Percentiles rank a stretch among this genome's conserved stretches.
phyloP scores from a whole-genome alignment of 495 filamentous ascomycete species.

The Daldinia vernicosa region DNA sequence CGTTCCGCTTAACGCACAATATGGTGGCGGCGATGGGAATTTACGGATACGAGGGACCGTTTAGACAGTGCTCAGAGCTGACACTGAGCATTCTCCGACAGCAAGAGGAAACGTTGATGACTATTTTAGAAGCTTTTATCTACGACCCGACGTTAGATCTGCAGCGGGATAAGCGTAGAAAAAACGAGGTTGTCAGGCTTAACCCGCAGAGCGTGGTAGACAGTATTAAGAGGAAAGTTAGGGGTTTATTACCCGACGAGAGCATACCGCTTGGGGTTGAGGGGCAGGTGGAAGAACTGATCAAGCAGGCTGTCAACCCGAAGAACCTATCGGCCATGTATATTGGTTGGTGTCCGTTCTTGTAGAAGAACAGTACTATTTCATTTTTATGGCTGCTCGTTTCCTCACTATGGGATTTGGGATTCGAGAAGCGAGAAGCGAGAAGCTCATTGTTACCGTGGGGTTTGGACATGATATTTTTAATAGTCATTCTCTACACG shows the following conservation, averaged over 20 bases:
- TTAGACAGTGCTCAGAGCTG: slow-evolving; percentile 88
- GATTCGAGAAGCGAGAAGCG: too few species aligned
- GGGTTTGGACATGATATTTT: not conserved
- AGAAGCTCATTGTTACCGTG: not conserved
- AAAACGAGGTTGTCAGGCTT: slow-evolving; percentile 73
- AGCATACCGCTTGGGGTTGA: slow-evolving; percentile 92
- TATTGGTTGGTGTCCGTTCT: slow-evolving; percentile 97
- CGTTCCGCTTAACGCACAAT: slow-evolving; percentile 98
- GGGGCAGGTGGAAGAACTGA: slow-evolving; percentile 92
- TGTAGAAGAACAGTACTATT: slow-evolving; percentile 56
- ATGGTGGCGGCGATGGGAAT: slow-evolving; percentile 97
- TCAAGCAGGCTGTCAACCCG: slow-evolving; percentile 81
- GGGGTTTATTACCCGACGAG: slow-evolving; percentile 82
- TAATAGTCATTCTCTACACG: not conserved
- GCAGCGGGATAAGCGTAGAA: slow-evolving; percentile 72
- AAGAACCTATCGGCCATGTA: slow-evolving; percentile 89
- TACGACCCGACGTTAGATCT: slow-evolving; percentile 97
- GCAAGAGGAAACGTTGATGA: slow-evolving; percentile 96
- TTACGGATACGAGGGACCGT: slow-evolving; percentile 91
- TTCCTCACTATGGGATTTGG: not conserved
- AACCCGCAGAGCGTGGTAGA: slow-evolving; percentile 92
- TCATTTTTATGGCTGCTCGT: not conserved
- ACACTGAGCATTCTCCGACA: slow-evolving; percentile 83
- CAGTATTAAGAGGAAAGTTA: slow-evolving; percentile 84
- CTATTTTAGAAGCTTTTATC: slow-evolving; percentile 93